phyloP scores from a whole-genome alignment of 2,329 filamentous ascomycete species.

The Claviceps paspali region DNA sequence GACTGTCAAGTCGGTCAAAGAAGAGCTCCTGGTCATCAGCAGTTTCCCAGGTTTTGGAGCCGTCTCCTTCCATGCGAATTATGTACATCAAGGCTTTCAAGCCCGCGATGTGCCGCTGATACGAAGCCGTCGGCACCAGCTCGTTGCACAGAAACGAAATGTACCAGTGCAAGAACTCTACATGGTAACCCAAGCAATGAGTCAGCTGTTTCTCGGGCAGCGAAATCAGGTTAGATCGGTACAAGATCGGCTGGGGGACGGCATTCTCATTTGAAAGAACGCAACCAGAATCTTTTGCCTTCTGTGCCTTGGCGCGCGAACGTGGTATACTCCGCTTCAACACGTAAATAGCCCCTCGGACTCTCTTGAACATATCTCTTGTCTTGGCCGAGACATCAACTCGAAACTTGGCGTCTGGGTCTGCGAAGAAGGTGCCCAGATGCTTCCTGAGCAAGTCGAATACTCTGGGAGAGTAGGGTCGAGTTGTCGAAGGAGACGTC shows the following conservation, averaged over 20 bases:
- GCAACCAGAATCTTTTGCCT: constrained; percentile 11
- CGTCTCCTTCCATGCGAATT: constrained; percentile 53
- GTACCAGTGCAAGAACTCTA: constrained; percentile 61
- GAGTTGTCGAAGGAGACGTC: constrained; percentile 58
- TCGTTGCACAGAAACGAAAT: constrained; percentile 56
- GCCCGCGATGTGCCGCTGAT: constrained; percentile 75
- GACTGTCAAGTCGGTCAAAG: constrained; percentile 27
- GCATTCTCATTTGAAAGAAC: constrained; percentile 1
- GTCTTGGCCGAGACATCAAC: constrained; percentile 64
- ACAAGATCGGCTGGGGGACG: constrained; percentile 17
- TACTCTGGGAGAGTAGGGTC: constrained; percentile 49
- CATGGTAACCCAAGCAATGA: constrained; percentile 32
- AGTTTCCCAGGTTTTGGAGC: constrained; percentile 23
- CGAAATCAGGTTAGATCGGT: constrained; percentile 24
- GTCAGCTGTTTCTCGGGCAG: constrained; percentile 22
- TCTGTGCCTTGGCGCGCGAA: constrained; percentile 19
- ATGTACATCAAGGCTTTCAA: constrained; percentile 55
- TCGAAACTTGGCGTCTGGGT: constrained; percentile 74
- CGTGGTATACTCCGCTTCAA: constrained; percentile 30
- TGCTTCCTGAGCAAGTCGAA: constrained; percentile 49
- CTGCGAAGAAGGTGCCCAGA: constrained; percentile 59
- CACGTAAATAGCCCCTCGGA: constrained; percentile 50
- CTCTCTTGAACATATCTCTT: constrained; percentile 60
- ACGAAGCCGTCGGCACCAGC: constrained; percentile 67
- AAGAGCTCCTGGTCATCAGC: constrained; percentile 23